Conservation (phyloP, 495 filamentous ascomycete genomes). For the Penicillium waksmanii region DNA sequence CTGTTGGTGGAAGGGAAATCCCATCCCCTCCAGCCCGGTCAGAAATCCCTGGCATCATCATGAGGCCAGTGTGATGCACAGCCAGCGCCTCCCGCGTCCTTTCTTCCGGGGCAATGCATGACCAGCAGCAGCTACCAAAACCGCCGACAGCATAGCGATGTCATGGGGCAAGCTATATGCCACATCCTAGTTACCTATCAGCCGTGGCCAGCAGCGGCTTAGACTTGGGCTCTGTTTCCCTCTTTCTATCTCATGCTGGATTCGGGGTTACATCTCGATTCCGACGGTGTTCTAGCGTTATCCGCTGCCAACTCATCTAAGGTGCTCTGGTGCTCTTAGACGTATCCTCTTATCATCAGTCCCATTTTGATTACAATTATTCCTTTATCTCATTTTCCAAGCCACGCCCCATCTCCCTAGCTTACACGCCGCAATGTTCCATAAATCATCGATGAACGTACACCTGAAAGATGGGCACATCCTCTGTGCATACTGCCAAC, state of each 20-base stretch:
- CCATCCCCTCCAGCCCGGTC: neutral
- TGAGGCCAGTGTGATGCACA: conserved; percentile 31
- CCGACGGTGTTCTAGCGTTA: neutral
- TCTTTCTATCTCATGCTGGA: neutral
- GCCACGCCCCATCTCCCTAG: too few relatives aligned
- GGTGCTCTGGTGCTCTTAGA: too few relatives aligned
- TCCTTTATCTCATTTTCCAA: neutral
- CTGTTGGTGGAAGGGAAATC: neutral
- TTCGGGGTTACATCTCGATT: neutral
- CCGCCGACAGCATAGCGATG: conserved; percentile 21
- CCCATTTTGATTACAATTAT: neutral
- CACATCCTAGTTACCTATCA: neutral
- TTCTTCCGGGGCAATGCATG: conserved; percentile 1
- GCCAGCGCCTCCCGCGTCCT: conserved; percentile 16
- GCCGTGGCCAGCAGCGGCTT: conserved; percentile 1
- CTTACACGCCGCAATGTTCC: conserved; percentile 25
- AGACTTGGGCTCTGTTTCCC: neutral
- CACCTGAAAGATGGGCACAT: conserved; percentile 27
- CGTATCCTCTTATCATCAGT: neutral
- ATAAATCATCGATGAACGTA: conserved; percentile 30
- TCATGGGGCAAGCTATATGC: conserved; percentile 11
- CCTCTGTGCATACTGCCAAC: conserved; percentile 28
- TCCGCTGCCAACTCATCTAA: neutral
- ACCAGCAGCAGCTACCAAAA: neutral
- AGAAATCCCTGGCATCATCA: conserved; percentile 13